Evolutionary conservation across 176 grass and related monocot species (phyloP), one percentile per base, ranked within the genome.

Genomic region (Stipa capillata): DNA sequence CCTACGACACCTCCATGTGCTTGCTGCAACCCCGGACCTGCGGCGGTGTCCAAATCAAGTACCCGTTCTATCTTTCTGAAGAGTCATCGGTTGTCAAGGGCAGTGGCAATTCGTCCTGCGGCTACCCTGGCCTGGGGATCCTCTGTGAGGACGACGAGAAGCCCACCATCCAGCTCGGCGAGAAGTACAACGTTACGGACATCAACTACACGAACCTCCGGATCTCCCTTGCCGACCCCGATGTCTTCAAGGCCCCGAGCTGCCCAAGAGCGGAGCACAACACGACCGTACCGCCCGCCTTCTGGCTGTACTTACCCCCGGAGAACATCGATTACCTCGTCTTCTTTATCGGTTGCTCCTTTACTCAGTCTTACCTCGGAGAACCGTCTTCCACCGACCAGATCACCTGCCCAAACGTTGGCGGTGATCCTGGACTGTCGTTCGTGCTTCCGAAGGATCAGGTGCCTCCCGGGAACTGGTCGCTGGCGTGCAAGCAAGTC

Each of bases 341-440:
- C 78, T 74, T 86, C 29, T 74, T 65, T 1, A 7, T 67, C 49
- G 1, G 3, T 16, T 86, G 77, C 68, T 0, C 1, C 64, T 2
- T 42, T 32, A 0, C n/a, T n/a, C n/a, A 0, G 0, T 0, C 0
- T 29, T 3, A 0, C n/a, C 0, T 11, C 11, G 0, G 2, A 10
- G 7, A 6, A 33, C 18, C 0, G 25, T 0, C 0, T 4, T 0
- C 0, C 17, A 41, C 6, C 13, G 9, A 0, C 2, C 20, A 0
- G 14, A 63, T 72, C 34, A 18, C 5, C 17, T 79, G 83, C 75
- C 0, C 0, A 18, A 11, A 1, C 20, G 1, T 34, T 15, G 3
- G 0, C 9, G 14, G 24, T 59, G 1, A 0, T 48, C 0, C 2
- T 2, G 10, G 2, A 10, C 3, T 1, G 4, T 69, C 27, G 12